Evolutionary conservation across 192 early-diverging fungal species (phyloP), one percentile per base, ranked within the genome.

Genomic region (Entrophospora sp.): DNA sequence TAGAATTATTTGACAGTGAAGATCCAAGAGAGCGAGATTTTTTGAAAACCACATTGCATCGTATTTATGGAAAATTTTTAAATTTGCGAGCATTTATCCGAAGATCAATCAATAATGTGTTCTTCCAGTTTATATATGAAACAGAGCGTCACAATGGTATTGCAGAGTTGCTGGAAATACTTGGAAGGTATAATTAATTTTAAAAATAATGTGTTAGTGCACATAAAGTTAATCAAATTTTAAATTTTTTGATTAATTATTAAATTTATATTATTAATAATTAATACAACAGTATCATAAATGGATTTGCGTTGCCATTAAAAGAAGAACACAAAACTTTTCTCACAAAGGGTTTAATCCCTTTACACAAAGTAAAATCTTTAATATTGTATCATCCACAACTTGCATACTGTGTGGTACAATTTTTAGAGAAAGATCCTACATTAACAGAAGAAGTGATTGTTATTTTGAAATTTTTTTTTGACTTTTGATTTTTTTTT

Each of bases 271-370:
- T n/a, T n/a, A n/a, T n/a, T n/a, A n/a, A n/a, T n/a, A n/a, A n/a
- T n/a, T n/a, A n/a, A n/a, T n/a, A n/a, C n/a, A n/a, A n/a, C 51
- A 99, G 97, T 79, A 99, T 99, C 68, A 99, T 99, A 78, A 99
- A 99, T 73, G 97, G 97, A 18, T 99, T 99, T 73, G 95, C 97
- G 1, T 79, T 97, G 25, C 97, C 97, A 42, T 80, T 99, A 38
- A 99, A 99, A 74, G 93, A 98, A 58, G 97, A 99, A 79, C 97
- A 99, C 80, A 94, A 96, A 77, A 88, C 87, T 27, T 99, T 99
- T 76, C 72, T 99, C 53, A 87, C 87, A 48, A 83, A 89, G 52
- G 96, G 96, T 22, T 82, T 99, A 64, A 77, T 99, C 61, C 97
- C 97, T 8, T 76, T 99, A 53, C 97, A 99, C 79, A 98, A 98